These are phyloP conservation scores for Hirschfeldia incana DNA, from an alignment of 345 rosid species.

Conservation along the genomic window DNA sequence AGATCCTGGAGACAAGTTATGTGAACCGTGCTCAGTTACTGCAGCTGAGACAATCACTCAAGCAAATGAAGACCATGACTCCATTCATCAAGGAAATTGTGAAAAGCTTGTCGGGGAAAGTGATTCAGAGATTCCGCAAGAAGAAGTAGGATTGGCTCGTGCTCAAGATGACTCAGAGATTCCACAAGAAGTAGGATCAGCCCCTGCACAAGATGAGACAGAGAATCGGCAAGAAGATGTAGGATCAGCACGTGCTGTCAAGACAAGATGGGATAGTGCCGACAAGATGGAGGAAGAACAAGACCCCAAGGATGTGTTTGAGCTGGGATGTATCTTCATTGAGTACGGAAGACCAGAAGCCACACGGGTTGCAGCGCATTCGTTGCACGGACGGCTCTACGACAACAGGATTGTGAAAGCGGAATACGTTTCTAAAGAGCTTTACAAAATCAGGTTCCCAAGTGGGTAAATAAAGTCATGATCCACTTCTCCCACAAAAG, in stretches of 20 bases:
- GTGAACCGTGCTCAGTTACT: conserved; percentile 35
- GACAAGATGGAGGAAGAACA: conserved; percentile 44
- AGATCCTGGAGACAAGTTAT: conserved; percentile 25
- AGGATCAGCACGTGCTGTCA: conserved; percentile 22
- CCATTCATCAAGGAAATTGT: conserved; percentile 34
- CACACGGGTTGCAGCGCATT: conserved; percentile 67
- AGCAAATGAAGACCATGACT: conserved; percentile 15
- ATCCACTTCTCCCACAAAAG: neutral
- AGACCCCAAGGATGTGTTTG: conserved; percentile 44
- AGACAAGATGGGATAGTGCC: conserved; percentile 28
- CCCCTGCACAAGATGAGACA: conserved; percentile 26
- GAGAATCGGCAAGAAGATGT: conserved; percentile 23
- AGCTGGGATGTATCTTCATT: conserved; percentile 68
- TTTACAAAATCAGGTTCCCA: conserved; percentile 55
- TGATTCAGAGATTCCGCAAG: conserved; percentile 27
- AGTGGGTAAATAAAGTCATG: conserved; percentile 24
- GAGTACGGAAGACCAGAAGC: conserved; percentile 79
- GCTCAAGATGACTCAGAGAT: conserved; percentile 22
- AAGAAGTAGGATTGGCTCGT: conserved; percentile 24
- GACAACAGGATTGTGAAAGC: conserved; percentile 55
- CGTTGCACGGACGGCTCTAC: conserved; percentile 69
- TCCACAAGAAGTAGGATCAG: conserved; percentile 26
- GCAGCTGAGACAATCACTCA: conserved; percentile 29
- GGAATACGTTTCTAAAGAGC: conserved; percentile 60
- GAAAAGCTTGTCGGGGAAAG: conserved; percentile 27